Percentiles rank a stretch among this genome's conserved stretches.
Evolutionary conservation across 441 rosid species (phyloP).

Genomic region (Corymbia calophylla): DNA sequence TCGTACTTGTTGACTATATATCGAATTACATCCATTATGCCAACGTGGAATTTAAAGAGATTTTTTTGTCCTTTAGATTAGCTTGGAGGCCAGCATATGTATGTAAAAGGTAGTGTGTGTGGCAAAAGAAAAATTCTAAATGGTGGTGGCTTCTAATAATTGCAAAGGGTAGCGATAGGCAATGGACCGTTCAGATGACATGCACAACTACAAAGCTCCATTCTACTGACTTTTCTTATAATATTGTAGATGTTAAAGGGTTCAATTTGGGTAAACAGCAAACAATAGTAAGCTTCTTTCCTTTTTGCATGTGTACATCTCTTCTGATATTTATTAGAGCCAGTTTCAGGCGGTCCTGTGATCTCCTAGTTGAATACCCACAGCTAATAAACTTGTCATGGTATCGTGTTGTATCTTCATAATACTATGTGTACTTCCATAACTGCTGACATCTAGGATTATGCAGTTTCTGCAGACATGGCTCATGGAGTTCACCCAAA

Average conservation of each 20-base stretch:
- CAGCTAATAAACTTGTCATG: neutral
- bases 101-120: neutral
- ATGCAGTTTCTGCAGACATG: constrained; percentile 90
- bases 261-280: neutral
- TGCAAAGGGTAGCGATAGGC: neutral
- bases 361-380: neutral
- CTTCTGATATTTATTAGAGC: neutral
- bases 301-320: neutral
- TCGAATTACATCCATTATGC: neutral
- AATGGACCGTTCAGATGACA: neutral
- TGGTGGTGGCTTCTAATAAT: neutral
- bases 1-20: neutral
- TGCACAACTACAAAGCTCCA: neutral
- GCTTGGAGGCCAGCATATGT: fast-evolving
- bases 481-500: constrained; percentile 96
- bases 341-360: neutral
- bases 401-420: neutral
- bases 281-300: neutral
- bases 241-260: neutral
- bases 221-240: neutral
- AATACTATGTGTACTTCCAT: neutral
- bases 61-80: neutral
- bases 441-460: neutral
- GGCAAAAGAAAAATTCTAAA: neutral
- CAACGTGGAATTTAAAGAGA: neutral